Conservation (phyloP, 345 rosid species). For the Sisymbrium altissimum region DNA sequence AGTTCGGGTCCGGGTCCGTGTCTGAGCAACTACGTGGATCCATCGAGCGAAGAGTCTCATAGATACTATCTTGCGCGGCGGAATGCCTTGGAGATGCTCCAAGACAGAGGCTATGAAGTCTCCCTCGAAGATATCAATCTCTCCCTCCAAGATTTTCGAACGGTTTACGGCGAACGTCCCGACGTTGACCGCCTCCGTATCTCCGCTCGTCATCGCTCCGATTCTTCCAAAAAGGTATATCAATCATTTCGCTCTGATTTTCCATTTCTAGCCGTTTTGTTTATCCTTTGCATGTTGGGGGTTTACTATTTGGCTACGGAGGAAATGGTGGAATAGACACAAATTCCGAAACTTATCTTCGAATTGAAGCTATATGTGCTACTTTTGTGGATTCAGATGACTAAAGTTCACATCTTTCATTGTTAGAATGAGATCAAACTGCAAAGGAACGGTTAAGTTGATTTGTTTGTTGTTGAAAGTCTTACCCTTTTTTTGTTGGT, state of each 20-base stretch:
- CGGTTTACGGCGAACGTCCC: conserved; percentile 47
- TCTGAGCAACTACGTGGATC: conserved; percentile 53
- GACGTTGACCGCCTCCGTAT: conserved; percentile 65
- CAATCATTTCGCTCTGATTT: background rate
- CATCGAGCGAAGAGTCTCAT: conserved; percentile 63
- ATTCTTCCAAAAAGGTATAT: conserved; percentile 61
- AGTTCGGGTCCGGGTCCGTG: conserved; percentile 32
- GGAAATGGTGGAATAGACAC: background rate
- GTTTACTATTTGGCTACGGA: conserved; percentile 11
- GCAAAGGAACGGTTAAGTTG: background rate
- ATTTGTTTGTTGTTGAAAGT: background rate
- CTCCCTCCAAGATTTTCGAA: conserved; percentile 66
- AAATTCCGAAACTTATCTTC: background rate
- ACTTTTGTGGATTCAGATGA: background rate
- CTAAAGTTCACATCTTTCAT: background rate
- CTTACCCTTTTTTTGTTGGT: background rate
- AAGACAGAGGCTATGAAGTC: conserved; percentile 72
- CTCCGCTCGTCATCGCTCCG: conserved; percentile 46
- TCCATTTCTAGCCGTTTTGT: background rate
- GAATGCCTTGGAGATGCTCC: conserved; percentile 79
- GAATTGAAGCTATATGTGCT: background rate
- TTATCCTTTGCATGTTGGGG: conserved; percentile 20
- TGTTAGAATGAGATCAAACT: background rate
- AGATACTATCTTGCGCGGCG: conserved; percentile 65
- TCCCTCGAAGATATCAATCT: conserved; percentile 56